phyloP scores from a whole-genome alignment of 345 rosid genomes.

The Hibiscus trionum region DNA sequence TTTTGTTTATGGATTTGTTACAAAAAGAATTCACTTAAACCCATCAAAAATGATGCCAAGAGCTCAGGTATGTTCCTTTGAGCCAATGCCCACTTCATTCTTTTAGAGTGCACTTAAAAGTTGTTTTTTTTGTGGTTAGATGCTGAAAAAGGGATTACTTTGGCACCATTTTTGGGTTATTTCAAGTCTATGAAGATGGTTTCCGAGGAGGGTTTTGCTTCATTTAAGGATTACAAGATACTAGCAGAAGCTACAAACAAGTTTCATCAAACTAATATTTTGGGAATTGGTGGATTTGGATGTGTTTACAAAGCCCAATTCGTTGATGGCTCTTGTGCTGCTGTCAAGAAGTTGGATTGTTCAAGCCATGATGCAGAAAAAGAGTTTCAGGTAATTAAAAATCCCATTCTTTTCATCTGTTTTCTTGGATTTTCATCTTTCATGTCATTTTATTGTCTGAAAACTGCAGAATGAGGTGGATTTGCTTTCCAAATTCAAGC shows the following conservation, averaged over 20 bases:
- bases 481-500: slow-evolving; percentile 61
- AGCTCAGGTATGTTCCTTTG: not conserved
- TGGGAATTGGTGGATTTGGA: slow-evolving; percentile 92
- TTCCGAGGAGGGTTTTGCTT: slow-evolving; percentile 36
- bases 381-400: slow-evolving; percentile 57
- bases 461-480: slow-evolving; percentile 74
- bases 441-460: not conserved
- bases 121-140: slow-evolving; percentile 17
- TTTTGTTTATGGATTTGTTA: not conserved
- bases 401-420: not conserved
- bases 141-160: slow-evolving; percentile 39
- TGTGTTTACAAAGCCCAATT: slow-evolving; percentile 61
- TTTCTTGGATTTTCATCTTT: not conserved
- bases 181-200: slow-evolving; percentile 39
- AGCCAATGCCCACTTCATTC: not conserved
- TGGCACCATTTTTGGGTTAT: slow-evolving; percentile 43
- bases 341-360: slow-evolving; percentile 80
- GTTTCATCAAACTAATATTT: slow-evolving; percentile 54
- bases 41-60: not conserved
- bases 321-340: slow-evolving; percentile 47
- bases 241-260: slow-evolving; percentile 59
- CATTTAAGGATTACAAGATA: slow-evolving; percentile 48
- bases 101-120: not conserved
- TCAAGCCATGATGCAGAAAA: slow-evolving; percentile 49
- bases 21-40: not conserved